phyloP scores from a whole-genome alignment of 108 stramenopile genomes.

The Bacterosira constricta region DNA sequence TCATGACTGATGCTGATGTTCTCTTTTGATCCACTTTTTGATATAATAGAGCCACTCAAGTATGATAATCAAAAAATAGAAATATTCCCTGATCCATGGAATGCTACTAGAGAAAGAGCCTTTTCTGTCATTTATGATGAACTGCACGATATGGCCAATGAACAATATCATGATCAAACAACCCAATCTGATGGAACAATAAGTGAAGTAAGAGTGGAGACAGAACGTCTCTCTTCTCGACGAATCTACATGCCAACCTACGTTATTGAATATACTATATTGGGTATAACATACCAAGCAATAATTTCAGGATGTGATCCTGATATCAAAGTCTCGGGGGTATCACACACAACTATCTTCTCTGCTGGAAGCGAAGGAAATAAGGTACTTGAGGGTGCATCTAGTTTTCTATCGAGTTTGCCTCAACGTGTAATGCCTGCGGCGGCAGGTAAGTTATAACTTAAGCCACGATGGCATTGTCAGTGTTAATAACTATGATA shows the following conservation, averaged over 20 bases:
- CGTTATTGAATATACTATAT: conserved; percentile 72
- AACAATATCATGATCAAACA: conserved; percentile 1
- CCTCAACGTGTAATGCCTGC: conserved; percentile 23
- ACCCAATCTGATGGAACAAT: neutral
- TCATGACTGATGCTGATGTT: too few species aligned
- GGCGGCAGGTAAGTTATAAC: conserved; percentile 31
- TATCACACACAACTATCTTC: conserved; percentile 57
- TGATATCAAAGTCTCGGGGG: conserved; percentile 67
- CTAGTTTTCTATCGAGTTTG: conserved; percentile 29
- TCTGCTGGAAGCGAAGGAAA: conserved; percentile 13
- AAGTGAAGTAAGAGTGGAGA: conserved; percentile 51
- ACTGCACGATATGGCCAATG: conserved; percentile 57
- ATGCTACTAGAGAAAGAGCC: conserved; percentile 70
- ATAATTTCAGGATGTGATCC: conserved; percentile 79
- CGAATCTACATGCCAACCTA: conserved; percentile 86
- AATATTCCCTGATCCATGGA: conserved; percentile 85
- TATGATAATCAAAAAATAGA: conserved; percentile 36
- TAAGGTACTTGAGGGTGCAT: conserved; percentile 10
- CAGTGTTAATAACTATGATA: too few species aligned
- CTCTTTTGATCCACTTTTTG: neutral
- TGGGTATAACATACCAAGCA: conserved; percentile 73
- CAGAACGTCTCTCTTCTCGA: conserved; percentile 62
- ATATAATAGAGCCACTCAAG: conserved; percentile 41
- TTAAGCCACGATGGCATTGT: too few species aligned
- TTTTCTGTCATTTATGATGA: conserved; percentile 65